A percentile compares a stretch with the other conserved stretches of the same genome.
Evolutionary conservation across 257 asterid species (phyloP).

Genomic region (Prunella vulgaris): DNA sequence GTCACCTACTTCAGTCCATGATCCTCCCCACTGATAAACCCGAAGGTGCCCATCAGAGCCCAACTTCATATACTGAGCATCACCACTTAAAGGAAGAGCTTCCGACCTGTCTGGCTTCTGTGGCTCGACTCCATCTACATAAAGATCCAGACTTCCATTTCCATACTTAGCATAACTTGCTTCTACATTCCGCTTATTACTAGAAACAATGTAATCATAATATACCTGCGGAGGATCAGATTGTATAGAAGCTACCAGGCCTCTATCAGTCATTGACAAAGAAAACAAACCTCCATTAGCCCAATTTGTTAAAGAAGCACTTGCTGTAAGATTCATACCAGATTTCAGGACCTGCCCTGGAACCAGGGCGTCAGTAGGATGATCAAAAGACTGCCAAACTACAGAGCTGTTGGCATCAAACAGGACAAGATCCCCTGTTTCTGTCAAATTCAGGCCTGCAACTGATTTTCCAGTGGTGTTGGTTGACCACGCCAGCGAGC

Average conservation of each 20-base stretch:
- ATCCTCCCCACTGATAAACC: constrained; percentile 27
- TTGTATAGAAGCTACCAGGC: constrained; percentile 12
- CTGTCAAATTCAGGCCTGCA: too few species aligned
- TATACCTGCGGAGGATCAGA: constrained; percentile 34
- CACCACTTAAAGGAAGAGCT: constrained; percentile 5
- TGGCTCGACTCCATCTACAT: constrained; percentile 27
- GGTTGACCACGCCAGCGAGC: too few species aligned
- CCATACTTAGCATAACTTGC: constrained; percentile 30
- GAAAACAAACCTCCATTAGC: constrained; percentile 20
- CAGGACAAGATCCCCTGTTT: too few species aligned
- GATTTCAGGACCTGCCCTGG: too few species aligned
- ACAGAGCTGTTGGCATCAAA: too few species aligned
- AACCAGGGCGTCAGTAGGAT: too few species aligned
- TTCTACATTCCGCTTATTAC: constrained; percentile 9
- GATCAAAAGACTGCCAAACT: too few species aligned
- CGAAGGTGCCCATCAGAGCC: neutral
- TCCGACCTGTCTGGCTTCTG: neutral
- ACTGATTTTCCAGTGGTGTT: too few species aligned
- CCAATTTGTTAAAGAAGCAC: too few species aligned
- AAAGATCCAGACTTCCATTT: constrained; percentile 39
- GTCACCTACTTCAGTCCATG: constrained; percentile 32
- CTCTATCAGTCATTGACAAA: constrained; percentile 11
- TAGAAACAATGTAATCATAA: neutral
- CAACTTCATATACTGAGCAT: constrained; percentile 38
- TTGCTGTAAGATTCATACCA: too few species aligned